A percentile compares a stretch with the other conserved stretches of the same genome.
phyloP scores from a whole-genome alignment of 2,329 filamentous ascomycete species.

The Penicillium sp. region DNA sequence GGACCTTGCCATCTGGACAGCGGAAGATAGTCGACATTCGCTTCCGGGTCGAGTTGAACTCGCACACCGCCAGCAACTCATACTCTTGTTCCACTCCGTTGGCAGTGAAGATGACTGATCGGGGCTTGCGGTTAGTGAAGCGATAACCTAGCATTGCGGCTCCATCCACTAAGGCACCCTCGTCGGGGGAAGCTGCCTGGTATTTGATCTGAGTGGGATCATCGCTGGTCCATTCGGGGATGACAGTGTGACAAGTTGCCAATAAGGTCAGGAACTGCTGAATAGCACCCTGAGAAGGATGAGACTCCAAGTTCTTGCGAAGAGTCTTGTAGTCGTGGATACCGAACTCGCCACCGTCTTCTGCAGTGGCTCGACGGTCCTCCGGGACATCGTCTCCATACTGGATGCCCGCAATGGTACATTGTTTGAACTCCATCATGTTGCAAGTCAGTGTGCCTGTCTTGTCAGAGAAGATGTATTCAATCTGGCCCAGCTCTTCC shows the following conservation, averaged over 20 bases:
- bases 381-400: conserved; percentile 92
- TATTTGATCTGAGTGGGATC: conserved; percentile 86
- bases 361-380: conserved; percentile 76
- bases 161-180: conserved; percentile 94
- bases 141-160: conserved; percentile 82
- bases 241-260: conserved; percentile 93
- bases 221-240: conserved; percentile 82
- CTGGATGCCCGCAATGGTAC: conserved; percentile 87
- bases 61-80: conserved; percentile 92
- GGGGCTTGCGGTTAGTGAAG: conserved; percentile 87
- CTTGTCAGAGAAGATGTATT: conserved; percentile 98
- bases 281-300: conserved; percentile 61
- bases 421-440: conserved; percentile 98
- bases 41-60: conserved; percentile 98
- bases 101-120: conserved; percentile 79
- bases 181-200: conserved; percentile 94
- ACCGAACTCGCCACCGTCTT: conserved; percentile 74
- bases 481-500: conserved; percentile 95
- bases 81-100: conserved; percentile 75
- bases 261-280: conserved; percentile 86
- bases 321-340: conserved; percentile 83
- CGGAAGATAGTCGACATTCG: conserved; percentile 98
- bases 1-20: conserved; percentile 91
- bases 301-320: conserved; percentile 66
- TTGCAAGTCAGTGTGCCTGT: conserved; percentile 98